Evolutionary conservation across 305 asterid genomes (phyloP), one percentile per base, ranked within the genome.

Genomic region (Coffea humblotiana): DNA sequence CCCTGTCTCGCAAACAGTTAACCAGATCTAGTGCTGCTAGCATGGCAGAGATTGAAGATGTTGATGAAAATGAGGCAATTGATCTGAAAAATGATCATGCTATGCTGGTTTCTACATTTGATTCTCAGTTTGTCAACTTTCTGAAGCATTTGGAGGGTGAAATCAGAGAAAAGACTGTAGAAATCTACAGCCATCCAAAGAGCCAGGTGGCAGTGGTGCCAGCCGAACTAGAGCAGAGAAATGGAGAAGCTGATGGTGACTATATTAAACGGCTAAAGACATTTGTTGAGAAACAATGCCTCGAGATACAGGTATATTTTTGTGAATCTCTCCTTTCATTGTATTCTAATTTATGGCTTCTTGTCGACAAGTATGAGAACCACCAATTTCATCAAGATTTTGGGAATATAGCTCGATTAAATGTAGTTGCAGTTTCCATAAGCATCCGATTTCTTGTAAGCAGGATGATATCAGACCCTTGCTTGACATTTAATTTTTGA

Each of bases 191-290:
- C 82, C 92, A 69, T 76, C 97, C 97, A 8, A 92, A 90, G 90
- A 92, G 90, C 91, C 96, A 94, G 83, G 99, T 96, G 76, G 90
- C 96, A 15, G 93, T 90, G 76, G 93, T 94, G 60, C 99, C 99
- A 0, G 93, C 95, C 37, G 94, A 89, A 80, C 85, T 96, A 27
- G 99, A 94, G 76, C 94, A 90, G 90, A 81, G 75, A 69, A 82
- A 86, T 76, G 94, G 91, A 73, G 99, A 94, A 83, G 88, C 85
- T 70, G 91, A 94, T 72, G 84, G 83, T 69, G 97, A 96, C 82
- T 96, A 92, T 80, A 90, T 94, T 88, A 87, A 86, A 81, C 93
- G 97, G 79, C 83, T 96, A 75, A 94, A 86, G 79, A 60, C 72
- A 60, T 94, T 94, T 85, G 88, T 92, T 80, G 97, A 94, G 94